These are phyloP conservation scores for Aegilops sharonensis DNA, from an alignment of 176 grass and related monocot genomes.

Conservation along the genomic window DNA sequence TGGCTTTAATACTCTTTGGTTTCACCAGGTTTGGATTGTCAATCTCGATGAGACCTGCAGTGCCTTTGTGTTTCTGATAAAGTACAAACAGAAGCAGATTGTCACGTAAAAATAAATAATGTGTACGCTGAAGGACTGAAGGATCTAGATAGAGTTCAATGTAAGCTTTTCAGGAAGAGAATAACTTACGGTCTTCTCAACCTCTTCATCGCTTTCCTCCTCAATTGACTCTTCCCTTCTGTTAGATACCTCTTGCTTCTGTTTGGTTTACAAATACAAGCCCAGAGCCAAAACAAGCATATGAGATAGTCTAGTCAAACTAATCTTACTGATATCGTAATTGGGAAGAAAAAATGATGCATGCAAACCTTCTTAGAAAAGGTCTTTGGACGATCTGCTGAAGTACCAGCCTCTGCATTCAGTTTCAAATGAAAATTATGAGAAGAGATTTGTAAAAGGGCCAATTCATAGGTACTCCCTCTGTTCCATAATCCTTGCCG, in stretches of 20 bases:
- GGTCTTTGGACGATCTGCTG: slow-evolving; percentile 48
- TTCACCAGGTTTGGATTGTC: slow-evolving; percentile 93
- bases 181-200: slow-evolving; percentile 45
- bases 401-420: slow-evolving; percentile 71
- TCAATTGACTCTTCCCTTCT: slow-evolving; percentile 50
- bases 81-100: not conserved
- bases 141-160: not conserved
- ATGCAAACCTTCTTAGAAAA: slow-evolving; percentile 58
- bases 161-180: slow-evolving; percentile 11
- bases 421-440: slow-evolving; percentile 29
- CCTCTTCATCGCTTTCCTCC: slow-evolving; percentile 64
- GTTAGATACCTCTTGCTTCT: slow-evolving; percentile 39
- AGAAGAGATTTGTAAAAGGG: not conserved
- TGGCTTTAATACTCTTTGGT: slow-evolving; percentile 74
- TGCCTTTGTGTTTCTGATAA: slow-evolving; percentile 74
- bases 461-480: not conserved
- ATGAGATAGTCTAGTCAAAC: not conserved
- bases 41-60: slow-evolving; percentile 76
- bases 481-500: too few species aligned
- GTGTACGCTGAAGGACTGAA: not conserved
- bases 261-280: slow-evolving; percentile 33
- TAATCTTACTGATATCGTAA: not conserved
- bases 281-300: slow-evolving; percentile 10
- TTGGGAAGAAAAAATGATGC: not conserved
- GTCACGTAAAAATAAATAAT: not conserved